Percentiles rank a stretch among this genome's conserved stretches.
Evolutionary conservation across 2,329 filamentous ascomycete species (phyloP).

Genomic region (Apiospora sp.): DNA sequence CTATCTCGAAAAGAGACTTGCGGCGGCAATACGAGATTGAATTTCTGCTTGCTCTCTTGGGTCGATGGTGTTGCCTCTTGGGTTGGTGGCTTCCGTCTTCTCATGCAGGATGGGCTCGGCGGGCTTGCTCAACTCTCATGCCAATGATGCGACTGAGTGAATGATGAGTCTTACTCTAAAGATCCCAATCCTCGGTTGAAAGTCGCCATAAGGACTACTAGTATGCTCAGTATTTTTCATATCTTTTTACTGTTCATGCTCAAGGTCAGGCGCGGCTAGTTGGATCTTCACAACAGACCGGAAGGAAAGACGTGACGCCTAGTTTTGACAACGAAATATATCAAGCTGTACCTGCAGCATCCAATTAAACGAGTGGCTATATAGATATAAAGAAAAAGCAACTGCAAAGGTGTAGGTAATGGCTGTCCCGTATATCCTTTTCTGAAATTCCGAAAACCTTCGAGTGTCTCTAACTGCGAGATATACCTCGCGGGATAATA

Average conservation of each 20-base stretch:
- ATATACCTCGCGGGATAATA: not conserved
- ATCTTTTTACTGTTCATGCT: not conserved
- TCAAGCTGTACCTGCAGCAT: not conserved
- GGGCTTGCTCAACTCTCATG: not conserved
- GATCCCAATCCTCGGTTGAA: not conserved
- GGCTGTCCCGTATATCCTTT: not conserved
- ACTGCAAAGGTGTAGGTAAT: not conserved
- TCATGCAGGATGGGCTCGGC: not conserved
- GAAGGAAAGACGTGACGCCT: not conserved
- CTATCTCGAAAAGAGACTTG: not conserved
- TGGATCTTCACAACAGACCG: not conserved
- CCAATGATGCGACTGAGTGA: not conserved
- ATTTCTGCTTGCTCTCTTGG: not conserved
- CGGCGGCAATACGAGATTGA: not conserved
- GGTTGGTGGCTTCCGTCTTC: not conserved
- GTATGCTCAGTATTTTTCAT: not conserved
- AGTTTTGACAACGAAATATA: not conserved
- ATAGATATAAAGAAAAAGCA: not conserved
- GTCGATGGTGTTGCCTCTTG: not conserved
- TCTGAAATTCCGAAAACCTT: not conserved
- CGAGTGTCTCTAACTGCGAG: no score
- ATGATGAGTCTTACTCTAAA: not conserved
- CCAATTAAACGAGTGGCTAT: not conserved
- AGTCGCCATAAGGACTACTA: not conserved
- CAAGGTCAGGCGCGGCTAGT: not conserved